Base-by-base conservation (phyloP, 352 stramenopile genomes). In the Phytophthora nicotianae region DNA sequence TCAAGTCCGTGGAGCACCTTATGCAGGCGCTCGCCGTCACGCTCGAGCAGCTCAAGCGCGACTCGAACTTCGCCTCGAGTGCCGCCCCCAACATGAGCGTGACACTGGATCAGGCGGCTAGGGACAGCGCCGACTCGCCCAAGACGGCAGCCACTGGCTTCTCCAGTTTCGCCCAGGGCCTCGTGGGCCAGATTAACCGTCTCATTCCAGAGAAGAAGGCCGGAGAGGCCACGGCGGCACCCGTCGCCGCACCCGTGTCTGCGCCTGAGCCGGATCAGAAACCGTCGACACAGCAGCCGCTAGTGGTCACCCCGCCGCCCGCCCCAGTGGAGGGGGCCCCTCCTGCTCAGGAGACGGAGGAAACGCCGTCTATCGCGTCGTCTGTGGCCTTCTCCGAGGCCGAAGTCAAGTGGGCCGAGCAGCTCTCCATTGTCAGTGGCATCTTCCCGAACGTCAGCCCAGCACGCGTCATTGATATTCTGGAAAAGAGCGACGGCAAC, bases 391-490 rank as follows among this genome's bases (percentile, higher is more conserved):
- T 89, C 47, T 86, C 81, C 3, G 78, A 89, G 14, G 58, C 64
- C 0, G 84, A 93, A 62, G 62, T 89, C 40, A 90, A 90, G 62
- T 93, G 84, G 84, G 68, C 80, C 19, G 75, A 89, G 41, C 69
- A 90, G 46, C 74, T 93, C 6, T 81, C 67, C 19, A 69, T 89
- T 24, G 75, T 93, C 35, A 82, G 59, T 47, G 53, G 71, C 56
- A 88, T 93, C 47, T 77, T 91, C 42, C 84, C 84, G n/a, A 86
- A 88, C 42, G 77, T 74, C 17, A 72, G 58, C 20, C 56, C 65
- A 9, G 62, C 58, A 19, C 75, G 68, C 32, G 63, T 86, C 20
- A 86, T 93, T 33, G 70, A 82, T 16, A 66, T 84, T 35, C 56
- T 93, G 24, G 84, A 93, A 60, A 77, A 76, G 43, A 80, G 70